Percentiles rank a stretch among this genome's conserved stretches.
phyloP scores from a whole-genome alignment of 768 basidiomycete genomes.

The Boletales sp. region DNA sequence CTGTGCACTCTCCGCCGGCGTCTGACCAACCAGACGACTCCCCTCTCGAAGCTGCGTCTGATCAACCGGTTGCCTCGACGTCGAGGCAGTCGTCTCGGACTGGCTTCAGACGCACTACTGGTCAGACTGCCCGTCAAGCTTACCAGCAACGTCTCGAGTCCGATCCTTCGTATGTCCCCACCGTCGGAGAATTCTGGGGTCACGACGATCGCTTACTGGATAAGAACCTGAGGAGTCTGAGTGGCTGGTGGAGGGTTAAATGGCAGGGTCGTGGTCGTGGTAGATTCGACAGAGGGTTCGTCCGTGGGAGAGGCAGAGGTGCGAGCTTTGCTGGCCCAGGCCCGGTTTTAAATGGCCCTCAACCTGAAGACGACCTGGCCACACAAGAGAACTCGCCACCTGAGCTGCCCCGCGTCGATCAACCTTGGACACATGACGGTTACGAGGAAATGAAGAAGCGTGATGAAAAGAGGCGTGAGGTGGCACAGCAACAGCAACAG shows the following conservation, averaged over 20 bases:
- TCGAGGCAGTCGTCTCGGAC: conserved; percentile 32
- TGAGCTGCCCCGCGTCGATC: conserved; percentile 59
- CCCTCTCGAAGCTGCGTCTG: conserved; percentile 17
- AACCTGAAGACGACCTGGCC: conserved; percentile 17
- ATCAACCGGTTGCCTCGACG: conserved; percentile 38
- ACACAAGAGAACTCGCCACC: conserved; percentile 14
- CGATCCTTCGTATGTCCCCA: conserved; percentile 88
- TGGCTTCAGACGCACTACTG: conserved; percentile 36
- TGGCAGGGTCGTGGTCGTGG: conserved; percentile 72
- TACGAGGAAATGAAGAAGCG: conserved; percentile 82
- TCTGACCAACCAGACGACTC: conserved; percentile 16
- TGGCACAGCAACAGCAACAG: conserved; percentile 32
- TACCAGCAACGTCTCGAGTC: conserved; percentile 79
- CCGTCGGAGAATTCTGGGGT: conserved; percentile 90
- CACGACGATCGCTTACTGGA: conserved; percentile 89
- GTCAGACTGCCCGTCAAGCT: conserved; percentile 73
- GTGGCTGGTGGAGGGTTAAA: conserved; percentile 83
- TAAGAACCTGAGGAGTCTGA: conserved; percentile 76
- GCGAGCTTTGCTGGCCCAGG: conserved; percentile 31
- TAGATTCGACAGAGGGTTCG: conserved; percentile 40
- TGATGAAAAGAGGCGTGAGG: conserved; percentile 52
- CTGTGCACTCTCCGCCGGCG: conserved; percentile 7
- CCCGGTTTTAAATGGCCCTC: conserved; percentile 9
- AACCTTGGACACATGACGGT: conserved; percentile 80
- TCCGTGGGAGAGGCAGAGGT: conserved; percentile 60